Percentiles rank a stretch among this genome's conserved stretches.
Conservation (phyloP, 441 rosid genomes). For the Adansonia grandidieri region DNA sequence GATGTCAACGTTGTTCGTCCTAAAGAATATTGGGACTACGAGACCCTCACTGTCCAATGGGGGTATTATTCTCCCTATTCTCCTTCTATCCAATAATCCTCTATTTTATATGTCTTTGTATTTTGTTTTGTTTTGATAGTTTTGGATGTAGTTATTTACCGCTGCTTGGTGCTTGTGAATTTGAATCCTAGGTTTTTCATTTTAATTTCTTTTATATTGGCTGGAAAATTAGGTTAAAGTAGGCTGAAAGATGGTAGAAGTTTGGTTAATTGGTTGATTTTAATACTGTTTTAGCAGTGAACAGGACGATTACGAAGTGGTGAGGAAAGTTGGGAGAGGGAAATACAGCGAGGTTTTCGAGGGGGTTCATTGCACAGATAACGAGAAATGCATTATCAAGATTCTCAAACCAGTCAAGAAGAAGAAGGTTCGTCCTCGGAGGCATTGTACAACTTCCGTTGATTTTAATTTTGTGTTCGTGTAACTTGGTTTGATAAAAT, state of each 20-base stretch:
- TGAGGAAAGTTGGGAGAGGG: slow-evolving; percentile 96
- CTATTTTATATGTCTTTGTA: background rate
- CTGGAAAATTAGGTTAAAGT: background rate
- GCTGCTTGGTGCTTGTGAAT: background rate
- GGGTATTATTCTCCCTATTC: slow-evolving; percentile 52
- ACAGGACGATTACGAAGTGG: slow-evolving; percentile 96
- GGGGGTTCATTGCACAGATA: slow-evolving; percentile 77
- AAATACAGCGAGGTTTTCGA: slow-evolving; percentile 98
- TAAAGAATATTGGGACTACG: slow-evolving; percentile 96
- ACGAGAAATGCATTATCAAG: slow-evolving; percentile 89
- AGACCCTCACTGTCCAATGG: slow-evolving; percentile 93
- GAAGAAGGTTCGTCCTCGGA: slow-evolving; percentile 66
- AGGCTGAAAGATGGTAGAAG: background rate
- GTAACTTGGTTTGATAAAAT: background rate
- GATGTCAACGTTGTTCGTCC: slow-evolving; percentile 86
- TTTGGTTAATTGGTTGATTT: slow-evolving; percentile 1
- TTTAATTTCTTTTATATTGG: background rate
- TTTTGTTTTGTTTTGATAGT: background rate
- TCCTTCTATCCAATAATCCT: background rate
- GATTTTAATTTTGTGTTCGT: background rate
- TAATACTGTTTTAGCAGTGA: slow-evolving; percentile 48
- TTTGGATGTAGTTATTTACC: background rate
- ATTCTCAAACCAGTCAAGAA: slow-evolving; percentile 98
- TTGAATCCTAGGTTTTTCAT: background rate
- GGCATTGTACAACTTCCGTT: background rate